Percentiles rank a stretch among this genome's conserved stretches.
phyloP scores from a whole-genome alignment of 2,329 filamentous ascomycete genomes.

The Ophiobolus disseminans region DNA sequence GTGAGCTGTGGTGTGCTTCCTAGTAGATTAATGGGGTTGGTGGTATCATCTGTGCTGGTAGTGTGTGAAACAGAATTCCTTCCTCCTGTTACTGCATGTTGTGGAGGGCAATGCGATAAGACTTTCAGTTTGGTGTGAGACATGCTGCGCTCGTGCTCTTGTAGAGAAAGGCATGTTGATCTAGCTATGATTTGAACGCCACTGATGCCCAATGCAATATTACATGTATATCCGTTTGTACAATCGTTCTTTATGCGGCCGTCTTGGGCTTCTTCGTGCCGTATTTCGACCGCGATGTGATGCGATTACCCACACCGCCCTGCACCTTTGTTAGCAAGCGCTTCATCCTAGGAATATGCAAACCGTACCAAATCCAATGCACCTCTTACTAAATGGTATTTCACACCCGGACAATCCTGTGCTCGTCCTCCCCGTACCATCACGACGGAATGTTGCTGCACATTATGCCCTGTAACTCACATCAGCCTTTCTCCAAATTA shows the following conservation, averaged over 20 bases:
- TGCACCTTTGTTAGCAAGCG: conserved; percentile 55
- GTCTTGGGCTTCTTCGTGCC: conserved; percentile 97
- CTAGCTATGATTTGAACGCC: too few relatives aligned
- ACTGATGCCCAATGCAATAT: conserved; percentile 32
- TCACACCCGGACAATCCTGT: conserved; percentile 98
- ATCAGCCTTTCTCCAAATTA: conserved; percentile 17
- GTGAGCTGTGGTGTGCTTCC: too few relatives aligned
- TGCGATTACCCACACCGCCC: conserved; percentile 88
- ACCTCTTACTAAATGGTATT: conserved; percentile 91
- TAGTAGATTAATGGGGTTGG: too few relatives aligned
- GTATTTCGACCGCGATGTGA: conserved; percentile 91
- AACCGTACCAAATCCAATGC: conserved; percentile 86
- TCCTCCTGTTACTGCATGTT: too few relatives aligned
- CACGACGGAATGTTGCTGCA: conserved; percentile 98
- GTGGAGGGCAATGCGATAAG: too few relatives aligned
- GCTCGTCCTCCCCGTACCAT: conserved; percentile 89
- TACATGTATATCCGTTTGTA: conserved; percentile 32
- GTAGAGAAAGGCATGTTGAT: too few relatives aligned
- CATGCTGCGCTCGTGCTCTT: too few relatives aligned
- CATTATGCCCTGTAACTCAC: conserved; percentile 75
- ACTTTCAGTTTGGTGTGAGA: too few relatives aligned
- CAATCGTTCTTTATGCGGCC: conserved; percentile 24
- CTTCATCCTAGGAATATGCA: background rate
- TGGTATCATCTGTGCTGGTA: too few relatives aligned
- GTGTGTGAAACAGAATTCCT: too few relatives aligned